Conservation (phyloP, 257 asterid genomes). For the Primulina tabacum region DNA sequence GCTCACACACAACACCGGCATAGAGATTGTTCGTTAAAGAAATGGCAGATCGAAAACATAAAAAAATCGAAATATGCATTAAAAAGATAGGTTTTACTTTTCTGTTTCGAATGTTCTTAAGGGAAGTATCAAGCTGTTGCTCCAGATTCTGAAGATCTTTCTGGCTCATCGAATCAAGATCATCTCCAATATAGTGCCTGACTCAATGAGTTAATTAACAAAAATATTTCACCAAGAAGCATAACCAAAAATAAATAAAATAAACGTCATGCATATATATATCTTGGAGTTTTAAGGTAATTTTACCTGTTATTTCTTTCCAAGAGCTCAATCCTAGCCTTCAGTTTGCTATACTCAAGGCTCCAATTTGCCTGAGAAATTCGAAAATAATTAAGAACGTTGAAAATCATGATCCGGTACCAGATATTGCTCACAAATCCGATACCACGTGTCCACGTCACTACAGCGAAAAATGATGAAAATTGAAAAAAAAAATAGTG, state of each 20-base stretch:
- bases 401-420: no score
- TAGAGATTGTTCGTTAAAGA: not conserved
- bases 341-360: slow-evolving; percentile 54
- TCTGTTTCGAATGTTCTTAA: slow-evolving; percentile 52
- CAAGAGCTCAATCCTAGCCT: slow-evolving; percentile 57
- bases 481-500: no score
- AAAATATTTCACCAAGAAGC: not conserved
- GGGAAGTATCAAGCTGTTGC: slow-evolving; percentile 54
- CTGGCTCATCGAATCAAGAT: slow-evolving; percentile 47
- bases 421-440: no score
- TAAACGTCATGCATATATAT: not conserved
- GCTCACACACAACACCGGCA: not conserved
- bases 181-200: slow-evolving; percentile 67
- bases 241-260: not conserved
- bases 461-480: no score
- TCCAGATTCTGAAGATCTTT: slow-evolving; percentile 67
- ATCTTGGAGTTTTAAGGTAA: no score
- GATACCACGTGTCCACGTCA: no score
- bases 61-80: not conserved
- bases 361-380: slow-evolving; percentile 48
- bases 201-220: not conserved
- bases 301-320: slow-evolving; percentile 48
- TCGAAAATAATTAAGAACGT: not conserved
- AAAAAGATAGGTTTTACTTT: slow-evolving; percentile 31
- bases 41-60: not conserved